Evolutionary conservation across 306 rosid genomes (phyloP).

Genomic region (Acacia melanoxylon): DNA sequence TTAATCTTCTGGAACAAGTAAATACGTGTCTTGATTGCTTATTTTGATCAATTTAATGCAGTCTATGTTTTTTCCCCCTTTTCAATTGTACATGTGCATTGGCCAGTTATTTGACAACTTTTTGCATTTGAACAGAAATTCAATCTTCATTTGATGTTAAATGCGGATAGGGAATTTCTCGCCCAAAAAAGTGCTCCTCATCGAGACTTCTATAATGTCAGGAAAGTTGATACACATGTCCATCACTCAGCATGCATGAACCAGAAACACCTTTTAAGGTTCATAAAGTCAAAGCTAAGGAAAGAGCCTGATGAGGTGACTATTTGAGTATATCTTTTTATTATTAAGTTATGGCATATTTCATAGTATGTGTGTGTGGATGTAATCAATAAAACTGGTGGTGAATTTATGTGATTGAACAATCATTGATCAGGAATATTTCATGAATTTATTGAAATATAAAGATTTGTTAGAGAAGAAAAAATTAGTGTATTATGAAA

Average conservation of each 20-base stretch:
- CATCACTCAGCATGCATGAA: conserved; percentile 99
- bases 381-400: conserved; percentile 9
- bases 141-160: conserved; percentile 99
- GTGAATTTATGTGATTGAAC: not conserved
- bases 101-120: conserved; percentile 35
- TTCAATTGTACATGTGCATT: not conserved
- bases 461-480: not conserved
- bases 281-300: conserved; percentile 96
- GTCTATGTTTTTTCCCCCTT: conserved; percentile 1
- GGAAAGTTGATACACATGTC: conserved; percentile 98
- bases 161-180: conserved; percentile 99
- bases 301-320: conserved; percentile 99
- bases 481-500: not conserved
- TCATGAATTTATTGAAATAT: not conserved
- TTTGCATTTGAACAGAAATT: conserved; percentile 69
- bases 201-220: conserved; percentile 96
- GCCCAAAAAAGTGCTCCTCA: conserved; percentile 99
- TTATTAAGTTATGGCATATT: conserved; percentile 14
- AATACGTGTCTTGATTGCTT: conserved; percentile 7
- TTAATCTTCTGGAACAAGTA: conserved; percentile 82
- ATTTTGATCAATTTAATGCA: conserved; percentile 29
- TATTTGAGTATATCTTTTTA: conserved; percentile 20
- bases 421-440: not conserved
- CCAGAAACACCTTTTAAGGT: conserved; percentile 97
- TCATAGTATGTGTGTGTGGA: not conserved